Evolutionary conservation across 768 basidiomycete genomes (phyloP).

Genomic region (Suillus fuscotomentosus): DNA sequence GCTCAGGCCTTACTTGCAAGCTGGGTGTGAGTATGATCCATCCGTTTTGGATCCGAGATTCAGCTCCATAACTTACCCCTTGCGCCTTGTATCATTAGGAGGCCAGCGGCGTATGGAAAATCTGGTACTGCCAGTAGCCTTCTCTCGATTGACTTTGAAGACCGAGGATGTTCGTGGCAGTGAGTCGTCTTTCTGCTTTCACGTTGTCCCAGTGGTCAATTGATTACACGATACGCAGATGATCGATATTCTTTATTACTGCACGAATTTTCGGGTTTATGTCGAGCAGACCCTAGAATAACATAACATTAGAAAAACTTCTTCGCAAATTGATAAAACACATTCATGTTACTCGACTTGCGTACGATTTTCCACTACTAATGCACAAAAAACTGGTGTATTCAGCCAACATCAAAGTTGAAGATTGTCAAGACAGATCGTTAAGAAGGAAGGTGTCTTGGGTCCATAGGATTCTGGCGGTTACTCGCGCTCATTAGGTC

Average conservation of each 20-base stretch:
- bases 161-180: neutral
- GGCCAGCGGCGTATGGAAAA: fast-evolving
- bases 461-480: too few species aligned
- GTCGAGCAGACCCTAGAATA: neutral
- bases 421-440: too few species aligned
- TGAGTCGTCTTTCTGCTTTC: neutral
- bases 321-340: neutral
- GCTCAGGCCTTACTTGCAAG: neutral
- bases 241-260: neutral
- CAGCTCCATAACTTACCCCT: neutral
- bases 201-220: neutral
- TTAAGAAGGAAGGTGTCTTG: too few species aligned
- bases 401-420: too few species aligned
- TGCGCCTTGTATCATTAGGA: neutral
- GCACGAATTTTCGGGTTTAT: neutral
- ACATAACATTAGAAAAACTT: neutral
- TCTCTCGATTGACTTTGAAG: neutral
- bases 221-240: neutral
- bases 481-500: too few species aligned
- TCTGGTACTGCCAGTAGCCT: neutral
- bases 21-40: neutral
- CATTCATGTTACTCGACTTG: neutral
- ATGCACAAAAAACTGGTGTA: neutral
- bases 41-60: neutral
- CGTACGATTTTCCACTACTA: neutral